Base-by-base conservation (phyloP, 352 stramenopile genomes). In the Pythium inflatum region DNA sequence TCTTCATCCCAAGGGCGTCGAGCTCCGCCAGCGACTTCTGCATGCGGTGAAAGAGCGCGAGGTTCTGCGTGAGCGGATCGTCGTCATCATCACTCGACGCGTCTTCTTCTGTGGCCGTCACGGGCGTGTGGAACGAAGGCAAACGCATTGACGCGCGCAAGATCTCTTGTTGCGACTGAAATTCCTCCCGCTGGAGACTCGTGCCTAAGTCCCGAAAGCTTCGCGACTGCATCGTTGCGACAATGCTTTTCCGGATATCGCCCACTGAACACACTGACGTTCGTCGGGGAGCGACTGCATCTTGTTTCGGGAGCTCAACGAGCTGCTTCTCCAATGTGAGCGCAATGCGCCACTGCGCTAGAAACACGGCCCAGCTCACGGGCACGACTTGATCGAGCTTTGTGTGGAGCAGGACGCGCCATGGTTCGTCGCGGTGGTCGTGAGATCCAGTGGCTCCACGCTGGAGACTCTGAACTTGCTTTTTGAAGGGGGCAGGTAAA, bases 331-430 rank as follows among this genome's bases (percentile, higher is more conserved):
- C 62, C 0, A 68, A 11, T 16, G 58, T 46, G 18, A 51, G 18
- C 1, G 49, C 57, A 7, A 25, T 46, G 3, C 79, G 76, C 83
- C 83, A 91, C 43, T 81, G 83, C 4, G 80, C 71, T 28, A 91
- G 74, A 49, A 89, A 87, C 0, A 83, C 51, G 4, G 74, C 60
- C 83, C 83, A 91, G 41, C 77, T 88, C 27, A 91, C 57, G 0
- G 78, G 74, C 18, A 70, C 58, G 22, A 87, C 62, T 25, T 83
- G 70, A 5, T 82, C 67, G 3, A 87, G 46, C 12, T 75, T 62
- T 9, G 82, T 61, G 2, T 53, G 31, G 7, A 86, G 72, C n/a
- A 82, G 66, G 43, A 58, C 46, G 36, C 55, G 40, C 68, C 68
- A 75, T 4, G 55, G 53, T 36, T 56, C 31, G 6, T 46, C 24